Base-by-base conservation (phyloP, 805 yeast species). In the Zygotorulaspora danielsina region DNA sequence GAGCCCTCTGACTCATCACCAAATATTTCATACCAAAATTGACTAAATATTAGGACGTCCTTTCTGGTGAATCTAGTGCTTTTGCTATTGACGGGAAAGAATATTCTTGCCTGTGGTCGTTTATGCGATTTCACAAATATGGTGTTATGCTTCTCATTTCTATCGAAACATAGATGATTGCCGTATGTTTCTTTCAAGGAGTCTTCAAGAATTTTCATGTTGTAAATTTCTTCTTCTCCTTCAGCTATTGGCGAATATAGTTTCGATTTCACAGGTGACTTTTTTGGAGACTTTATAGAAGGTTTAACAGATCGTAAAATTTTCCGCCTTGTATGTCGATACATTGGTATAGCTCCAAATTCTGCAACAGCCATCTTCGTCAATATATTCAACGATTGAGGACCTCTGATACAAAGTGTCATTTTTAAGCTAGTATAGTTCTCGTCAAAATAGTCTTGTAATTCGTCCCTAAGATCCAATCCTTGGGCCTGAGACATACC, bases 1-100 rank as follows among this genome's bases (percentile, higher is more conserved):
- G 86, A 74, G 0, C 71, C 72, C 2, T 48, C 40, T 4, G 77
- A 60, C 59, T 83, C 90, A 55, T 78, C 79, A 1, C 90, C 90
- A 35, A 81, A 59, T 0, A 81, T 38, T 33, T 73, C 73, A 38
- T 77, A 69, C 81, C 86, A 78, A 3, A 70, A 55, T 8, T 58
- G 57, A 20, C 64, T 59, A 32, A 63, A 68, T 7, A 69, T 53
- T 7, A 39, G 28, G 2, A 59, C 10, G 17, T 65, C 63, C 27
- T 42, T 53, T 4, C 43, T 7, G 0, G 54, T 24, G 9, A 59
- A 53, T 5, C 33, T 10, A 10, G 46, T 25, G 6, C 22, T 15
- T 1, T 36, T 37, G 1, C 42, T 33, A 3, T 34, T 19, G 1
- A 67, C 44, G 1, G 78, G 80, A 55, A 76, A 79, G 13, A 68